Percentiles rank a stretch among this genome's conserved stretches.
phyloP scores from a whole-genome alignment of 208 protist genomes.

The Vickermania spadyakhi region DNA sequence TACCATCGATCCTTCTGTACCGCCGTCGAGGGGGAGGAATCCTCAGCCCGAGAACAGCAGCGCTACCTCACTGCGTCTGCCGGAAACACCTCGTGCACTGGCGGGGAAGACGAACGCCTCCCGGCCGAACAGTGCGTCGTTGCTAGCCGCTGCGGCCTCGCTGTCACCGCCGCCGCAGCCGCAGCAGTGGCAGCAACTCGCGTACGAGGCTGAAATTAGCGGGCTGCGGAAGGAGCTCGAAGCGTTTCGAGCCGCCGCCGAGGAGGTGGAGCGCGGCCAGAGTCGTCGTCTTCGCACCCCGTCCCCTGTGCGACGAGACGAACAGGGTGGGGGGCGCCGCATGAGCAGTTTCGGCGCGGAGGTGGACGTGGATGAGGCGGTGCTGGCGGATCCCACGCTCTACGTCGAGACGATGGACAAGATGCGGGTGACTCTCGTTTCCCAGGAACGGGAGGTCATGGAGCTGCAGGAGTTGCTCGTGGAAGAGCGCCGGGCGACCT shows the following conservation, averaged over 20 bases:
- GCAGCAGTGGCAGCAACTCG: neutral
- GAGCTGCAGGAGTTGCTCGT: neutral
- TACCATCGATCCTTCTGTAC: too few species aligned
- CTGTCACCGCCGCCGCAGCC: neutral
- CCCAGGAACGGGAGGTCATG: neutral
- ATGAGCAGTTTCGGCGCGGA: neutral
- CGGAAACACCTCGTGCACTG: too few species aligned
- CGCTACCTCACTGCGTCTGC: too few species aligned
- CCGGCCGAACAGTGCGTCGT: too few species aligned
- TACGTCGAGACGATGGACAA: neutral
- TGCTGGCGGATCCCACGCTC: neutral
- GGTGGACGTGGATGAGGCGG: neutral
- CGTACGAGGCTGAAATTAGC: constrained; percentile 1
- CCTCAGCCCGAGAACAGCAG: too few species aligned
- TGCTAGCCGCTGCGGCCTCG: too few species aligned
- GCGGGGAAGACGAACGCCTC: too few species aligned
- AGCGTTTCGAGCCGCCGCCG: neutral
- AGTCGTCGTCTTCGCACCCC: neutral
- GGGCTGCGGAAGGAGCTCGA: neutral
- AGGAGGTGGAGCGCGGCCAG: neutral
- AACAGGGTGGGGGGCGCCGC: neutral
- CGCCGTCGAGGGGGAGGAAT: too few species aligned
- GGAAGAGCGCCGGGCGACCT: neutral
- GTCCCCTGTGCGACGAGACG: neutral
- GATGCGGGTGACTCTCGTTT: neutral